Evolutionary conservation across 306 rosid genomes (phyloP), one percentile per base, ranked within the genome.

Genomic region (Betula pendula): DNA sequence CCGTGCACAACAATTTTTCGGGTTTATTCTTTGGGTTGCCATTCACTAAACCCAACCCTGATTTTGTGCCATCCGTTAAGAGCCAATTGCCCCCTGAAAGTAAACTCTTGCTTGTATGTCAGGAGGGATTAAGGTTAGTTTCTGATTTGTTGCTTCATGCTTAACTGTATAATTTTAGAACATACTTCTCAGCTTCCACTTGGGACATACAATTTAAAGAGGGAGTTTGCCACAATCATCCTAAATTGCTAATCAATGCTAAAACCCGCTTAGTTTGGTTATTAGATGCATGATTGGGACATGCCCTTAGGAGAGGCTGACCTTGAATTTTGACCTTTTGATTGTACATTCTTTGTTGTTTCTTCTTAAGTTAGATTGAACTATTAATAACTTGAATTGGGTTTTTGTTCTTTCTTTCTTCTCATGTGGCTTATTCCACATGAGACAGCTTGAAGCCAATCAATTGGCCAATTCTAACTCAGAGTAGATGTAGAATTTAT

Each of bases 111-210:
- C 69, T 95, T 63, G 98, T 95, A 66, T 95, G 98, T 73, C 98
- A 95, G 66, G 98, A 90, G 87, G 98, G 98, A 75, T 76, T 95
- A 81, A 92, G 98, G 98, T 95, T 68, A 72, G 90, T 80, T 58
- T 75, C 71, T 72, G 56, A 47, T 75, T 7, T 74, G 27, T 62
- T 76, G 71, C 40, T 33, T 16, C 43, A 68, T 59, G 66, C 73
- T 60, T 29, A 59, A 27, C 40, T 15, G 0, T 6, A 0, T 60
- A 15, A 10, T 60, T 3, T 27, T 27, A 60, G 19, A 60, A 60
- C 19, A 29, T 60, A 19, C 12, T 8, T 9, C 60, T 13, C 16
- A 31, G 68, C 42, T 60, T 29, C 40, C 70, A 38, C 19, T 16
- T 8, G 35, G 2, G 11, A 35, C 13, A 19, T 35, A 65, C 47